Evolutionary conservation across 2,329 filamentous ascomycete species (phyloP), one percentile per base, ranked within the genome.

Genomic region (Nothopassalora personata): DNA sequence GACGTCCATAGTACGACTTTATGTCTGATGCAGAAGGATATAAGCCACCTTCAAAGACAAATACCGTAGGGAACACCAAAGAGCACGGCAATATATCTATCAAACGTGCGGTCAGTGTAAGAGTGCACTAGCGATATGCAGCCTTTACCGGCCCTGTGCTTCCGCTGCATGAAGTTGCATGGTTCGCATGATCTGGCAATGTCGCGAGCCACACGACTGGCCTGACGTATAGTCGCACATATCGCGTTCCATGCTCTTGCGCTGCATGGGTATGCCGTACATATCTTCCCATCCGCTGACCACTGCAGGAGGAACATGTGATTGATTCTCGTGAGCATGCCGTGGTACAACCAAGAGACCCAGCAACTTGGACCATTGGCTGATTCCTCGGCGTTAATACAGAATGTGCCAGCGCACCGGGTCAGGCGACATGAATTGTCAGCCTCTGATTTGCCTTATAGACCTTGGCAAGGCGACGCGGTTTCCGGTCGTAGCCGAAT

Each of bases 1-100:
- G 15, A n/a, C 11, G n/a, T 51, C 49, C 49, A 51, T 51, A 18
- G 15, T 51, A 51, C n/a, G 39, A n/a, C 49, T 51, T 51, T 51
- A 30, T 51, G 15, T 11, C 34, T 10, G 30, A 19, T n/a, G 23
- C 11, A n/a, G 49, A 43, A 43, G 28, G 19, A 4, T n/a, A 10
- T 19, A 51, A 34, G 27, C 28, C 30, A 31, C 49, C 11, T 30
- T 33, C 13, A n/a, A 23, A 51, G 49, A 51, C 49, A 51, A 51
- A 34, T 51, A 51, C 27, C 30, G 19, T 51, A 33, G 49, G 49
- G 49, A 18, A 30, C 18, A 51, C 49, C 18, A 28, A 28, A 15
- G 15, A 34, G 28, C 10, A 34, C 30, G 1, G 10, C 30, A 34
- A 51, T 51, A 51, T 51, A 51, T 51, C 23, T 51, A 34, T 51